Conservation (phyloP, 78 protist genomes). For the Pelomyxa schiedti region DNA sequence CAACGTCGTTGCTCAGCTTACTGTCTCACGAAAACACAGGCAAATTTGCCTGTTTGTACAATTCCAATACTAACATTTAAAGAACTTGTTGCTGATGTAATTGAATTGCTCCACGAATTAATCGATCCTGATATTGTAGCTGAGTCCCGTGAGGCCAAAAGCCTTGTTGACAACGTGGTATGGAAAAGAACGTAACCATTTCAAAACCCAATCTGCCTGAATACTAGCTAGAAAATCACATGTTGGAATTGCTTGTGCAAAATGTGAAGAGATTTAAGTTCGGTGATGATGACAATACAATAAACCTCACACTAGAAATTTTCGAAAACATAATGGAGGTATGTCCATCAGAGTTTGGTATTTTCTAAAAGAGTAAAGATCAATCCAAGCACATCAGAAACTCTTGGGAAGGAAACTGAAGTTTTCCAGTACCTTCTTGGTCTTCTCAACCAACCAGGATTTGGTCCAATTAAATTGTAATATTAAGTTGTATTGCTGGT, state of each 20-base stretch:
- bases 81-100: conserved; percentile 8
- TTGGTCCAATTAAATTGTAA: no score
- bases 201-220: no score
- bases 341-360: neutral
- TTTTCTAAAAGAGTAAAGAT: neutral
- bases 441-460: no score
- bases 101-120: conserved; percentile 31
- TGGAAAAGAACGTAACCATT: no score
- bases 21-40: conserved; percentile 33
- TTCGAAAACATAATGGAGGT: conserved; percentile 32
- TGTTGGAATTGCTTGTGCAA: conserved; percentile 14
- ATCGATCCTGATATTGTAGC: conserved; percentile 5
- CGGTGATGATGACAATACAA: conserved; percentile 12
- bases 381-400: neutral
- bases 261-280: conserved; percentile 1
- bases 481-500: no score
- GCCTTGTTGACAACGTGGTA: neutral
- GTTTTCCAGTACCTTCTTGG: neutral
- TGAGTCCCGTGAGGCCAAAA: neutral
- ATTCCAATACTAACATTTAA: neutral
- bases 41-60: neutral
- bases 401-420: neutral
- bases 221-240: conserved; percentile 18
- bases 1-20: conserved; percentile 33
- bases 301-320: conserved; percentile 13